Evolutionary conservation across 768 basidiomycete species (phyloP).

Genomic region (Clathrus columnatus): DNA sequence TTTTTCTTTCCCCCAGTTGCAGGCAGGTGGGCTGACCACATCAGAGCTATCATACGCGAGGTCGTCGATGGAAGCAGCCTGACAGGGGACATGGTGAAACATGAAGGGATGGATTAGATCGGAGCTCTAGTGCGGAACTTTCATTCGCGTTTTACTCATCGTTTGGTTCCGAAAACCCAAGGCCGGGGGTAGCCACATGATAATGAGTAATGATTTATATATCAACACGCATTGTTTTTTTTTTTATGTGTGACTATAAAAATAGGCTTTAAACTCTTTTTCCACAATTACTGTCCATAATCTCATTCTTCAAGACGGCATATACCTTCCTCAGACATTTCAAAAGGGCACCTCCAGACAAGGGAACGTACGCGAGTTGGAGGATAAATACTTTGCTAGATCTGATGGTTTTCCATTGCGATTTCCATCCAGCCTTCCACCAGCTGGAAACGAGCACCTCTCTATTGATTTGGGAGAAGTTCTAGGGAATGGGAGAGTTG

Average conservation of each 20-base stretch:
- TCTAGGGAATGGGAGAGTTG: background rate
- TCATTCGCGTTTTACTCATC: too few species aligned
- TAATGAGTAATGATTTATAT: too few species aligned
- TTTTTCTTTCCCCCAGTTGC: too few species aligned
- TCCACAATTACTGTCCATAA: background rate
- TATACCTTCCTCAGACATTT: background rate
- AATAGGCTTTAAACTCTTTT: background rate
- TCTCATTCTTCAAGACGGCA: background rate
- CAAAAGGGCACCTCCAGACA: background rate
- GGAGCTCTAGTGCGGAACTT: too few species aligned
- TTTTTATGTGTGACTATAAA: background rate
- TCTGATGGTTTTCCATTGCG: background rate
- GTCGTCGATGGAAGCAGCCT: too few species aligned
- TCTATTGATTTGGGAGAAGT: background rate
- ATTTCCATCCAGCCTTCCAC: background rate
- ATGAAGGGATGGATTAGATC: too few species aligned
- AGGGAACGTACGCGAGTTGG: background rate
- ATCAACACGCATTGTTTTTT: too few species aligned
- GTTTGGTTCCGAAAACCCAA: too few species aligned
- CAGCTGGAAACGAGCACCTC: background rate
- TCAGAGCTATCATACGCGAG: too few species aligned
- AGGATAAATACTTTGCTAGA: background rate
- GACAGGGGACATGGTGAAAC: too few species aligned
- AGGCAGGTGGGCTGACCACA: too few species aligned
- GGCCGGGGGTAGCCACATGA: too few species aligned